Evolutionary conservation across 441 rosid species (phyloP), one percentile per base, ranked within the genome.

Genomic region (Populus hybrid): DNA sequence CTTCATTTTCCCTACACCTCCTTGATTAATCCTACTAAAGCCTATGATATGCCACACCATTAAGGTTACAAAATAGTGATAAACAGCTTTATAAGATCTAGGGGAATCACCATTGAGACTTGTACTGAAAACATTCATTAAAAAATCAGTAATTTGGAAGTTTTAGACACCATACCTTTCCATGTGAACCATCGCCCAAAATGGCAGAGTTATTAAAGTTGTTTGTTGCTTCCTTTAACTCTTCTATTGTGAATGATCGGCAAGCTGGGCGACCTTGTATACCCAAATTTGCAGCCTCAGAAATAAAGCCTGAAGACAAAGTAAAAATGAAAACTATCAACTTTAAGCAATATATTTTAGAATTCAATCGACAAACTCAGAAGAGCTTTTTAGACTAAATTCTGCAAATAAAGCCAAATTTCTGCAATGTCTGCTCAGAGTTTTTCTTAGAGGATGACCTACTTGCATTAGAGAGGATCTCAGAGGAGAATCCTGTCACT

Each of bases 381-480:
- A 53, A 53, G 10, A n/a, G 1, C 12, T 10, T 67, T 21, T 53
- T 32, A 8, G 46, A n/a, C n/a, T 1, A 18, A 8, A 71, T 7
- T 64, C 76, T 69, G 67, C 36, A 57, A 65, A 63, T 12, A 23
- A 20, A 72, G 65, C 18, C 10, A 63, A 50, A 24, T 21, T 32
- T 66, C 35, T 36, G 67, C 38, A 32, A 46, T 74, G 12, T 75
- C 32, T 67, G 71, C 50, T 61, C 65, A 6, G 8, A 38, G 21
- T 42, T 10, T 53, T 23, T 35, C 3, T 12, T 36, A 26, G 21
- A 34, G 26, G 69, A 66, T 72, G 67, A 75, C 97, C 67, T 89
- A 93, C 97, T 90, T 84, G 90, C 83, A 77, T 76, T 89, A 65
- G 82, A 74, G 78, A 89, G 88, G 40, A 89, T 73, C 78, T 84